These are phyloP conservation scores for Platanthera guangdongensis DNA, from an alignment of 106 monocot genomes.

Conservation along the genomic window DNA sequence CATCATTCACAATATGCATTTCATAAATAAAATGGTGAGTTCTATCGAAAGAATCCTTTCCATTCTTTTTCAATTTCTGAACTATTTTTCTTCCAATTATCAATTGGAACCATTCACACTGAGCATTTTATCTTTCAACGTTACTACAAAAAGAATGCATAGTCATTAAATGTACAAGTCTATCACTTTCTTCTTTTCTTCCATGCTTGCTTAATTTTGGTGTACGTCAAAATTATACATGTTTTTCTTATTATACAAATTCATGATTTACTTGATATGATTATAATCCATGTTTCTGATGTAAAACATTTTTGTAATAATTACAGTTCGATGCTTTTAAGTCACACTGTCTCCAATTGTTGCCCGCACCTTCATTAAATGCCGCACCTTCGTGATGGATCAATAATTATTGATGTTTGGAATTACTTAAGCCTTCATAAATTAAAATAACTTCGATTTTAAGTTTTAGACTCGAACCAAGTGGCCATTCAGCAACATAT, in stretches of 20 bases:
- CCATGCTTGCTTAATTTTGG: not conserved
- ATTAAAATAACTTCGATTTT: too few species aligned
- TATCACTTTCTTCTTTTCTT: not conserved
- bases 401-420: too few species aligned
- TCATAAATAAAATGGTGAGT: slow-evolving; percentile 78
- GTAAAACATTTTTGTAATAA: not conserved
- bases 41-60: not conserved
- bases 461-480: too few species aligned
- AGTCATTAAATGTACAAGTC: not conserved
- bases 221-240: not conserved
- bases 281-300: not conserved
- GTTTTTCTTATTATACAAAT: not conserved
- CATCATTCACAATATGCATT: slow-evolving; percentile 73
- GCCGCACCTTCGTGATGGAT: too few species aligned
- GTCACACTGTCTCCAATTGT: too few species aligned
- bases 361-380: too few species aligned
- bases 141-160: not conserved
- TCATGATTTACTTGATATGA: not conserved
- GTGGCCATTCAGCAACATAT: too few species aligned
- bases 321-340: not conserved
- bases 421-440: too few species aligned
- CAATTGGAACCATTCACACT: not conserved
- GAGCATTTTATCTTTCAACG: not conserved
- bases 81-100: not conserved
- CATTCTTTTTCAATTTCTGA: not conserved